These are phyloP conservation scores for Digitaria exilis DNA, from an alignment of 202 grass and related monocot genomes.

Conservation along the genomic window DNA sequence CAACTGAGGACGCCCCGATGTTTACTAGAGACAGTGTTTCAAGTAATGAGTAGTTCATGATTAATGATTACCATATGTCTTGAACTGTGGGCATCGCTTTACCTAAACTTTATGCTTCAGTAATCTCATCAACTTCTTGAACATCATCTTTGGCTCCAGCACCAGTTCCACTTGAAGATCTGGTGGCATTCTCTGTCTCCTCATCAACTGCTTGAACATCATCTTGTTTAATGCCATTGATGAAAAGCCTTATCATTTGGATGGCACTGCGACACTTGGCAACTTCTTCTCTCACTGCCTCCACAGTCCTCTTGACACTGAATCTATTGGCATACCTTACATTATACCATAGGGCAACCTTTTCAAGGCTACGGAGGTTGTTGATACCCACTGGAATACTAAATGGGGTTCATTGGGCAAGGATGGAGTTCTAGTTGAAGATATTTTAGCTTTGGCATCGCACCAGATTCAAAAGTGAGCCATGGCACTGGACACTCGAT, in stretches of 20 bases:
- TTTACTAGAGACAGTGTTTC: too few relatives aligned
- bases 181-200: too few relatives aligned
- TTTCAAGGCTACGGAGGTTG: neutral
- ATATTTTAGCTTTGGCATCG: neutral
- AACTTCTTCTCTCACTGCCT: neutral
- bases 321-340: neutral
- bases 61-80: too few relatives aligned
- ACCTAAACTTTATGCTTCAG: too few relatives aligned
- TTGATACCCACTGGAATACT: neutral
- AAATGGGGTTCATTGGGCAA: neutral
- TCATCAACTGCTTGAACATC: too few relatives aligned
- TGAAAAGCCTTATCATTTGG: neutral
- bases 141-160: too few relatives aligned
- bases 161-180: too few relatives aligned
- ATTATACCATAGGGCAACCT: neutral
- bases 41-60: too few relatives aligned
- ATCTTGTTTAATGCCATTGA: neutral
- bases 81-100: too few relatives aligned
- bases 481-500: too few relatives aligned
- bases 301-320: neutral
- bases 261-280: neutral
- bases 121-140: too few relatives aligned
- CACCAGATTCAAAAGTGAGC: neutral
- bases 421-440: conserved; percentile 1
- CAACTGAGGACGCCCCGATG: too few relatives aligned